Conservation (phyloP, 2,329 filamentous ascomycete genomes). For the Metarhizium anisopliae region DNA sequence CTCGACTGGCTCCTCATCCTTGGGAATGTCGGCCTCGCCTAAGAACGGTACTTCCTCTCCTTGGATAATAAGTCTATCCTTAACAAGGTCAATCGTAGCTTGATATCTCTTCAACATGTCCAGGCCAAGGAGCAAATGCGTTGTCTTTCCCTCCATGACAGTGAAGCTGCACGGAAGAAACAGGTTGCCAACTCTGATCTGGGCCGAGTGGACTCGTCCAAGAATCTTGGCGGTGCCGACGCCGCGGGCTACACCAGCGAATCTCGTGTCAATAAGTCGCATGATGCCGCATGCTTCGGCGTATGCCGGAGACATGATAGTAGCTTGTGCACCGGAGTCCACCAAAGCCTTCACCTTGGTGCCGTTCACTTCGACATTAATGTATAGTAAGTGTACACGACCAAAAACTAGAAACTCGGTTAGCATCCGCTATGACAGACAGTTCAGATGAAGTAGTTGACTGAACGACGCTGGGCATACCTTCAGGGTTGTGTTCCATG, state of each 20-base stretch:
- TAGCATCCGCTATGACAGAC: not conserved
- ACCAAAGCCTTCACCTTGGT: constrained; percentile 91
- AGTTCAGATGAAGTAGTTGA: not conserved
- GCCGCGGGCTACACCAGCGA: constrained; percentile 82
- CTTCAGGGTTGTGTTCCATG: constrained; percentile 95
- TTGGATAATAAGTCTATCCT: constrained; percentile 80
- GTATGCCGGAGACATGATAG: constrained; percentile 94
- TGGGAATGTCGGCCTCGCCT: constrained; percentile 91
- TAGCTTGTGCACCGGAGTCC: constrained; percentile 93
- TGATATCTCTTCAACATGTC: constrained; percentile 98
- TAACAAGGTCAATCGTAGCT: constrained; percentile 79
- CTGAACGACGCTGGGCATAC: constrained; percentile 36
- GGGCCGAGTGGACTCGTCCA: constrained; percentile 88
- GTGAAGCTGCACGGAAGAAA: constrained; percentile 93
- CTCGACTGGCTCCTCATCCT: constrained; percentile 62
- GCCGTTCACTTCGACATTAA: constrained; percentile 90
- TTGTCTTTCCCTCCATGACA: constrained; percentile 97
- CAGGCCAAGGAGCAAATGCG: constrained; percentile 84
- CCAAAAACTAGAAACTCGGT: constrained; percentile 62
- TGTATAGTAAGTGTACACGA: constrained; percentile 90
- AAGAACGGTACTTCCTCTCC: constrained; percentile 83
- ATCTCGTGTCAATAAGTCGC: constrained; percentile 87
- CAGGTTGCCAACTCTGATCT: constrained; percentile 83
- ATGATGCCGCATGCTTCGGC: constrained; percentile 92
- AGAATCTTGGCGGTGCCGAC: constrained; percentile 93